Percentiles rank a stretch among this genome's conserved stretches.
Evolutionary conservation across 1,284 basidiomycete species (phyloP).

Genomic region (Amylostereum areolatum): DNA sequence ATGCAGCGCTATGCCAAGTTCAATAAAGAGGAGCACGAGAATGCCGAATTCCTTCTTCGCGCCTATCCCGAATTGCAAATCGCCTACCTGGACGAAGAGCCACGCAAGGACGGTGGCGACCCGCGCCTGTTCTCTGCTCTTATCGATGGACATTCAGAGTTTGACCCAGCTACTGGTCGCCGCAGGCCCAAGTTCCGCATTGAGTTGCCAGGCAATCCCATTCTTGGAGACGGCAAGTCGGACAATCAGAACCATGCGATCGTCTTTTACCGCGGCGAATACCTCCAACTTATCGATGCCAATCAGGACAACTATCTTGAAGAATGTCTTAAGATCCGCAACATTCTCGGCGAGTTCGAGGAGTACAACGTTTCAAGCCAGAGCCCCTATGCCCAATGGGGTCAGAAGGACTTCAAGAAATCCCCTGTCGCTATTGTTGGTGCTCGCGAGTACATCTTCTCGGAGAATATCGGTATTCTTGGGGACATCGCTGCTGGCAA

Average conservation of each 20-base stretch:
- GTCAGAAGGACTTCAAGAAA: conserved; percentile 81
- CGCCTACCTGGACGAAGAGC: conserved; percentile 97
- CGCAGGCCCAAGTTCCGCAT: conserved; percentile 97
- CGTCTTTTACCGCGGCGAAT: conserved; percentile 98
- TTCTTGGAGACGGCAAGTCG: conserved; percentile 98
- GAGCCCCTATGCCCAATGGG: conserved; percentile 89
- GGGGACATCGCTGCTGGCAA: conserved; percentile 98
- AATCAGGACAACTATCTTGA: conserved; percentile 99
- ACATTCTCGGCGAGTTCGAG: conserved; percentile 97
- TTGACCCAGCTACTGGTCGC: conserved; percentile 83
- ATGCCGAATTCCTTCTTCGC: conserved; percentile 95
- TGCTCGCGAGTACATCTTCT: conserved; percentile 99
- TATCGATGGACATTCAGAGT: conserved; percentile 97
- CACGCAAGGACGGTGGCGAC: conserved; percentile 92
- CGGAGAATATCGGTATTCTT: conserved; percentile 98
- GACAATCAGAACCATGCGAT: conserved; percentile 99
- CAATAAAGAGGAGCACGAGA: conserved; percentile 99
- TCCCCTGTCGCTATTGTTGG: conserved; percentile 96
- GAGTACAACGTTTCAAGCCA: conserved; percentile 83
- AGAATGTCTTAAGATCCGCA: conserved; percentile 98
- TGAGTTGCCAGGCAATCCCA: conserved; percentile 97
- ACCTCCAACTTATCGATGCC: conserved; percentile 97
- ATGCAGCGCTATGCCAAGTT: conserved; percentile 99
- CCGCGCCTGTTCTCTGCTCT: conserved; percentile 93
- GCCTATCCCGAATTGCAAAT: conserved; percentile 99